Conservation (phyloP, 176 grass and related monocot species). For the Carex littledalei region DNA sequence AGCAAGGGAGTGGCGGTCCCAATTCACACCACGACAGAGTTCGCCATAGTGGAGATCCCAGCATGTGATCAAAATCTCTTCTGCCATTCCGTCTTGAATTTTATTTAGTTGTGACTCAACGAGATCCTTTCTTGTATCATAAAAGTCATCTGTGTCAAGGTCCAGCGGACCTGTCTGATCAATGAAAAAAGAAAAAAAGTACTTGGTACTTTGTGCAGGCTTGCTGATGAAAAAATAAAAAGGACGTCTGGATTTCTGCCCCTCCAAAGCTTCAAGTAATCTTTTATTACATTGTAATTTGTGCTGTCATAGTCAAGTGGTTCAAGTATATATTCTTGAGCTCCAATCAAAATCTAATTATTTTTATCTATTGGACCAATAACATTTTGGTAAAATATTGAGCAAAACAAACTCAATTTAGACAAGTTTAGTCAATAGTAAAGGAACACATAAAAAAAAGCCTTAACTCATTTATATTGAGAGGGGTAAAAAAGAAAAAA, state of each 20-base stretch:
- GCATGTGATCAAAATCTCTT: slow-evolving; percentile 70
- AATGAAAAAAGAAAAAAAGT: background rate
- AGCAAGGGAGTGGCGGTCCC: slow-evolving; percentile 52
- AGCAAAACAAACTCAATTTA: background rate
- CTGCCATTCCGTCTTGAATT: slow-evolving; percentile 66
- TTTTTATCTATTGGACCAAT: background rate
- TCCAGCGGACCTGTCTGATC: slow-evolving; percentile 70
- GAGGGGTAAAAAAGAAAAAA: background rate
- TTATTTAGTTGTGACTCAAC: slow-evolving; percentile 66
- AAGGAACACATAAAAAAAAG: background rate
- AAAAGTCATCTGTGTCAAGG: slow-evolving; percentile 78
- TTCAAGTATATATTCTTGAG: background rate
- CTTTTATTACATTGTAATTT: background rate
- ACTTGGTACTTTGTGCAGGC: background rate
- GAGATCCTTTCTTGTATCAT: slow-evolving; percentile 57
- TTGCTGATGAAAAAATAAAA: background rate
- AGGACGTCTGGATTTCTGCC: background rate
- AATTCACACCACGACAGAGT: slow-evolving; percentile 61
- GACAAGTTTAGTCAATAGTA: background rate
- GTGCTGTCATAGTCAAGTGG: background rate
- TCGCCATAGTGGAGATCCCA: slow-evolving; percentile 73
- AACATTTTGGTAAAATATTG: background rate
- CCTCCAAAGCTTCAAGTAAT: background rate
- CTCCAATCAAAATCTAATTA: background rate
- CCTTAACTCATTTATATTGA: background rate